Evolutionary conservation across 345 rosid genomes (phyloP), one percentile per base, ranked within the genome.

Genomic region (Salix viminalis): DNA sequence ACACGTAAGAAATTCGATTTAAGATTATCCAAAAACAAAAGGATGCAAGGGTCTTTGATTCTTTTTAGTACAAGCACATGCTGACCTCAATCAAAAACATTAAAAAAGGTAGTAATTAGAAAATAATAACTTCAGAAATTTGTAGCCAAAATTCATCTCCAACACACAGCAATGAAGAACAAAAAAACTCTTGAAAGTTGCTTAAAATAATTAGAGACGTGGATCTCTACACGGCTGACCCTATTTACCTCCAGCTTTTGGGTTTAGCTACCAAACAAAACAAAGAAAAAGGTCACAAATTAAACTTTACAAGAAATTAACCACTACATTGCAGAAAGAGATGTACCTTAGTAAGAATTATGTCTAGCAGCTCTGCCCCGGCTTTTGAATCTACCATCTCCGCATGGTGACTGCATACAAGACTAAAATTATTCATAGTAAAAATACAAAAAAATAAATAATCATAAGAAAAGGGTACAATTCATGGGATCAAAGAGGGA

Each of bases 361-460:
- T 64, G 78, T 92, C 94, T 18, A 90, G 84, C 79, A 92, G 90
- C 60, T 92, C 97, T n/a, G 89, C 70, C 67, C 90, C 89, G 44
- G 83, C 89, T 69, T 69, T 78, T 2, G 90, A 84, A 84, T 90
- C 92, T 77, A 54, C 89, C 68, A 81, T 72, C 79, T 88, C 92
- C 42, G 70, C 21, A 23, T 80, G 87, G 46, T 79, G 80, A 81
- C 88, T 83, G 75, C n/a, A 16, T 15, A 70, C 3, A 42, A 60
- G 66, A 7, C 4, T 2, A 50, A 24, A 78, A 68, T 21, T 48
- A 6, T 12, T 12, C 14, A 28, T n/a, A 32, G 28, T 6, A 41
- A 32, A 37, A 36, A 6, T n/a, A 9, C 24, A 7, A 44, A 26
- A 21, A 8, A 39, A n/a, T 10, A 64, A 37, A 36, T 1, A 6